Conservation (phyloP, 305 asterid genomes). For the Solanum hybrid region DNA sequence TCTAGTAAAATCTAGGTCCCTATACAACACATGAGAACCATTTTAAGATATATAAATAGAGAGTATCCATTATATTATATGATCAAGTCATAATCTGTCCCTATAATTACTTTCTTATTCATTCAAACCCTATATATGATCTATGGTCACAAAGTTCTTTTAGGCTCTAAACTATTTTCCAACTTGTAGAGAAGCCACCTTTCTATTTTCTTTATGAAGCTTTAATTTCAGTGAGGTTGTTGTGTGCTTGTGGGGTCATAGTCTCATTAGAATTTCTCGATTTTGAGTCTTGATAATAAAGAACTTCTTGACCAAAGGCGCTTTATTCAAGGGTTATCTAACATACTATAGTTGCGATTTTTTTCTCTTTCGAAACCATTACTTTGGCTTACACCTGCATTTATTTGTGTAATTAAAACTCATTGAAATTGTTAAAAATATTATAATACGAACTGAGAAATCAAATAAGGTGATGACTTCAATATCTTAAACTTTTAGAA, state of each 20-base stretch:
- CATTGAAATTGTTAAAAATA: background rate
- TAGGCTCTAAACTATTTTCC: background rate
- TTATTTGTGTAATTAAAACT: background rate
- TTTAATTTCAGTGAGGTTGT: background rate
- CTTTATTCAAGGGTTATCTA: background rate
- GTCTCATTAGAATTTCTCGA: background rate
- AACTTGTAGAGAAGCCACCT: too few species aligned
- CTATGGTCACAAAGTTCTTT: background rate
- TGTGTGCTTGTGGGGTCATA: background rate
- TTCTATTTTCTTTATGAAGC: too few species aligned
- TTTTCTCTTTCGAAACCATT: background rate
- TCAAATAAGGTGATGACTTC: too few species aligned
- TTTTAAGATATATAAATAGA: background rate
- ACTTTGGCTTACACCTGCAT: background rate
- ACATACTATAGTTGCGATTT: background rate
- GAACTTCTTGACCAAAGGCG: fast-evolving
- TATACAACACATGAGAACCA: background rate
- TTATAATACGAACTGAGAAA: background rate
- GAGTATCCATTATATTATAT: background rate
- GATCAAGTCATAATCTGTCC: background rate
- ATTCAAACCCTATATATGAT: background rate
- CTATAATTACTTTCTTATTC: background rate
- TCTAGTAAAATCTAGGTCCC: background rate
- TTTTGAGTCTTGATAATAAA: background rate
- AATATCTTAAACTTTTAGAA: background rate